A percentile compares a stretch with the other conserved stretches of the same genome.
Conservation (phyloP, 495 filamentous ascomycete species). For the Penicillium longicatenatum region DNA sequence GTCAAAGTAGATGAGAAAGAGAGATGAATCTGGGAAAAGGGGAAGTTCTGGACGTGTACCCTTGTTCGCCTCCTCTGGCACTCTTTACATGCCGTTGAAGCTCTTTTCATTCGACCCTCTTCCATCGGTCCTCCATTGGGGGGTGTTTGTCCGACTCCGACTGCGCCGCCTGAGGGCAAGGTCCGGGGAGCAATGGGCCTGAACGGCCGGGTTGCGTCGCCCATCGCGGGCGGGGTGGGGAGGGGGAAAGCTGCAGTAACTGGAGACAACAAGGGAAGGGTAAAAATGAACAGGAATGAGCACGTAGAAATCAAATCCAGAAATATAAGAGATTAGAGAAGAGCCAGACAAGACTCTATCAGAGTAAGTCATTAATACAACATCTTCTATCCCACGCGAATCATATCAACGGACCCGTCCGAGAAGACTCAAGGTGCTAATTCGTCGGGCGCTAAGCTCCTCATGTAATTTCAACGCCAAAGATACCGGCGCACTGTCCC, state of each 20-base stretch:
- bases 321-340: conserved; percentile 6
- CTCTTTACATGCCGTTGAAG: conserved; percentile 44
- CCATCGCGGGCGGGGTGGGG: conserved; percentile 25
- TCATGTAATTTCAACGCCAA: conserved; percentile 10
- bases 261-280: not conserved
- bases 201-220: conserved; percentile 32
- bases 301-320: conserved; percentile 1
- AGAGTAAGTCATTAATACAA: conserved; percentile 6
- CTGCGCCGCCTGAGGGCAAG: conserved; percentile 17
- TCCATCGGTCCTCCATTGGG: conserved; percentile 23
- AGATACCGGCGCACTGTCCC: conserved; percentile 11
- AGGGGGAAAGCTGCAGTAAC: conserved; percentile 3
- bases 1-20: conserved; percentile 4
- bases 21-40: conserved; percentile 4
- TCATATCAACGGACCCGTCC: conserved; percentile 15
- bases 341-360: conserved; percentile 8
- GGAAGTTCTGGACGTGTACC: conserved; percentile 28
- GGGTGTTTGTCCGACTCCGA: conserved; percentile 14
- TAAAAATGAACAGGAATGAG: conserved; percentile 1
- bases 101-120: conserved; percentile 41
- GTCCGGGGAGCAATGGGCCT: conserved; percentile 41
- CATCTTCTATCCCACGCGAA: conserved; percentile 15
- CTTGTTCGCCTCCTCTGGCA: conserved; percentile 46
- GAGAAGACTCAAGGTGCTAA: not conserved
- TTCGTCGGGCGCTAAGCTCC: conserved; percentile 3